Base-by-base conservation (phyloP, 306 rosid species). In the apple (Malus domestica) region DNA sequence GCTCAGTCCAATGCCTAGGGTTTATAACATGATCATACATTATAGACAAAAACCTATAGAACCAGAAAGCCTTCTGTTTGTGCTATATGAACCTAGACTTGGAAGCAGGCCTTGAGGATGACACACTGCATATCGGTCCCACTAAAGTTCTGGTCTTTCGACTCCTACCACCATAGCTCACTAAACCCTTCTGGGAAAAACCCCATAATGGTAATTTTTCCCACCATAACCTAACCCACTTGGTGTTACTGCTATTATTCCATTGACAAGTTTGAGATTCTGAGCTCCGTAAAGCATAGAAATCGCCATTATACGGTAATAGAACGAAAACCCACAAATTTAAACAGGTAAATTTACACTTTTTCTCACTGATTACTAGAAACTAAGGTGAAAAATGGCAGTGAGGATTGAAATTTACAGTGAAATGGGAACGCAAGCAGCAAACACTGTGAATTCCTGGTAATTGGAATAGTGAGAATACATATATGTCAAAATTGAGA, bases 251-350 rank as follows among this genome's bases (percentile, higher is more conserved):
- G 51, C 51, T 45, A 45, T 13, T 80, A 66, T 83, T 61, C 62
- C 74, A 27, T 78, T 80, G 23, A 82, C 72, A 42, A 87, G 83
- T 7, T 87, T 73, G 51, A 88, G 88, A 80, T 80, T 88, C 70
- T 86, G 91, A 54, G 93, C 86, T 82, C 93, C 96, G 76, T 44
- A 83, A 30, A 91, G 87, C 90, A 86, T 87, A 8, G 91, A 70
- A 45, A 93, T 87, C 70, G 93, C 91, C 97, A 90, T 90, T 68
- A 54, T 77, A 68, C 23, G 80, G 71, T 44, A 80, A 70, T 35
- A 23, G 23, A 57, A 29, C 9, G 62, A 62, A 62, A 59, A 38
- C 80, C 81, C 83, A 73, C 8, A 2, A 70, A 71, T 46, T 45
- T 73, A 76, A 68, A 65, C 32, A 13, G 22, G 68, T 33, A 60